A percentile compares a stretch with the other conserved stretches of the same genome.
phyloP scores from a whole-genome alignment of 1,284 basidiomycete genomes.

The Stygiomarasmius scandens region DNA sequence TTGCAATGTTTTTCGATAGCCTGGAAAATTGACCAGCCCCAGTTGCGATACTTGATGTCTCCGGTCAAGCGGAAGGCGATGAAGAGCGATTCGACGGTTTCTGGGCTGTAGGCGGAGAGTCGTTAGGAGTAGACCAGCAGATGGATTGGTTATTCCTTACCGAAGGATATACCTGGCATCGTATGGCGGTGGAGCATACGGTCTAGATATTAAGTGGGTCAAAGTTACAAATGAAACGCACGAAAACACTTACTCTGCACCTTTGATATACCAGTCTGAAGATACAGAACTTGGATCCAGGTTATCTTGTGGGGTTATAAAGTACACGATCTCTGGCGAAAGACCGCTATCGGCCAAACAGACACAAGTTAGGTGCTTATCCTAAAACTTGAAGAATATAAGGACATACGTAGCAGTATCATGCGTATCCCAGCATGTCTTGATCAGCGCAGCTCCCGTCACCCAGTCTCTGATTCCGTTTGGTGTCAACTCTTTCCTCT shows the following conservation, averaged over 20 bases:
- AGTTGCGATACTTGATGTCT: constrained; percentile 77
- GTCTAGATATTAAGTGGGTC: constrained; percentile 36
- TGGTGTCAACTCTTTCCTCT: constrained; percentile 54
- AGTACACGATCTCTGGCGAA: constrained; percentile 84
- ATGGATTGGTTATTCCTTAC: constrained; percentile 35
- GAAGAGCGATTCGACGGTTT: constrained; percentile 94
- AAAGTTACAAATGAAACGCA: not conserved
- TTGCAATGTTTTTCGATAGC: constrained; percentile 86
- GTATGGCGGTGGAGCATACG: constrained; percentile 55
- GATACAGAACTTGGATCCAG: constrained; percentile 42
- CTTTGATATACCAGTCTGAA: constrained; percentile 90
- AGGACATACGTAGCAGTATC: constrained; percentile 78
- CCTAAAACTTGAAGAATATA: constrained; percentile 5
- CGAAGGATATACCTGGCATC: constrained; percentile 92
- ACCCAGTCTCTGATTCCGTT: constrained; percentile 78
- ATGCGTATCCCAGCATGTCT: constrained; percentile 89
- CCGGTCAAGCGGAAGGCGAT: constrained; percentile 87
- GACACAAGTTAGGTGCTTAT: not conserved
- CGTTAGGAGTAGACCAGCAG: not conserved
- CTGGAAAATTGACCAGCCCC: constrained; percentile 91
- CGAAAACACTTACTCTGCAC: constrained; percentile 47
- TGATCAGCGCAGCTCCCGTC: constrained; percentile 79
- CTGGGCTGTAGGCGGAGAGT: constrained; percentile 59
- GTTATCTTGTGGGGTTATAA: constrained; percentile 59
- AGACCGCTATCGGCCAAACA: constrained; percentile 58